Conservation (phyloP, 129 eudicot genomes). For the Tagetes patula region DNA sequence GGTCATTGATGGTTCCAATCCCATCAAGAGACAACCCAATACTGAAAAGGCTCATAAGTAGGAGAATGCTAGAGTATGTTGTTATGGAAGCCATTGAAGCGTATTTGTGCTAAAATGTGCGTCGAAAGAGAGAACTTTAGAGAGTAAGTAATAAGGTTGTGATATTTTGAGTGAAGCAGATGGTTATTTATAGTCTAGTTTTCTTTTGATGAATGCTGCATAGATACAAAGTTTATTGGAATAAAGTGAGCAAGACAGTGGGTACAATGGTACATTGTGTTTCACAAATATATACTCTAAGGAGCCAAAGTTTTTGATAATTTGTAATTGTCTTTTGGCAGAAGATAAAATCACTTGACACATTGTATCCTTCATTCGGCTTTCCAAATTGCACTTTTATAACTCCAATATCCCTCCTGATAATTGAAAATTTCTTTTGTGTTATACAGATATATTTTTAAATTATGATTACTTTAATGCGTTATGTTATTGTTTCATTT, state of each 20-base stretch:
- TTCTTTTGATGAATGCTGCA: background rate
- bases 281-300: background rate
- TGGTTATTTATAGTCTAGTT: conserved; percentile 1
- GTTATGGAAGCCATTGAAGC: background rate
- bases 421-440: too few relatives aligned
- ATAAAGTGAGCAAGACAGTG: background rate
- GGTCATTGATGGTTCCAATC: conserved; percentile 12
- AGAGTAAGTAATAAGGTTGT: background rate
- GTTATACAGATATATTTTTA: too few relatives aligned
- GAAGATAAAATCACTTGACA: background rate
- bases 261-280: background rate
- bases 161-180: background rate
- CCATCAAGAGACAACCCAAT: background rate
- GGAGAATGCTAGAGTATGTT: background rate
- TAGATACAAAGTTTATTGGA: background rate
- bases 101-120: background rate
- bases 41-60: background rate
- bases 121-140: background rate
- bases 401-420: too few relatives aligned
- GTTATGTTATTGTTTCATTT: too few relatives aligned
- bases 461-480: too few relatives aligned
- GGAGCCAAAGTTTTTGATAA: background rate
- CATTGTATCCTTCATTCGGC: too few relatives aligned
- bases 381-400: too few relatives aligned
- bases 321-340: background rate